Conservation (phyloP, 257 asterid genomes). For the Solanum chiquidenum region DNA sequence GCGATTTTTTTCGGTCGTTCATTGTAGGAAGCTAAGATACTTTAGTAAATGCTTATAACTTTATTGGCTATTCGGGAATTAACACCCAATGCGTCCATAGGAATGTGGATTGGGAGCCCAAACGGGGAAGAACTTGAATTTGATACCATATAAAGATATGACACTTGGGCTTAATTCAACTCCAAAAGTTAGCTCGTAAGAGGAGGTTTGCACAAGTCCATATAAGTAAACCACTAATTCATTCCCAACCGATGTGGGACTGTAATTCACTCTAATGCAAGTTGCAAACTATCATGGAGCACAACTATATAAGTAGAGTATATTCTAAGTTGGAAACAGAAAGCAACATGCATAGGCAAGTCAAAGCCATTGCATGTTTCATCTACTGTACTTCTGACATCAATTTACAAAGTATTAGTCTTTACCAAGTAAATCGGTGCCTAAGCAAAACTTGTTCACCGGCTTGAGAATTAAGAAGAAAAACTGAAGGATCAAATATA, state of each 20-base stretch:
- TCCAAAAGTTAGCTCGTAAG: accelerated
- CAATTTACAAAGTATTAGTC: not conserved
- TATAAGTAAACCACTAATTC: not conserved
- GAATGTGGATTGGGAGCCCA: too few species aligned
- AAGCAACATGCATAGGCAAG: not conserved
- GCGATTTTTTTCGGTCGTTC: too few species aligned
- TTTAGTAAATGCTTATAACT: not conserved
- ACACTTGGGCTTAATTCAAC: not conserved
- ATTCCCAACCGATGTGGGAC: not conserved
- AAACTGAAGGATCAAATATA: not conserved
- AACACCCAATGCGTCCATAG: too few species aligned
- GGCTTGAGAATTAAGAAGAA: not conserved
- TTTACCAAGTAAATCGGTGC: not conserved
- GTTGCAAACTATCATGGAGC: not conserved
- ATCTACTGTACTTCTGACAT: not conserved
- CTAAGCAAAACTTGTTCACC: not conserved
- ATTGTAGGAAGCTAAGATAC: not conserved
- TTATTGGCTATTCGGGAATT: not conserved
- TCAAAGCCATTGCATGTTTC: not conserved
- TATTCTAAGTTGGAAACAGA: not conserved
- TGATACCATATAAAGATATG: too few species aligned
- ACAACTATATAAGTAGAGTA: not conserved
- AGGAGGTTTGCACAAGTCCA: accelerated
- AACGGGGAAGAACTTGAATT: too few species aligned
- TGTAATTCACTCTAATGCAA: not conserved